Conservation (phyloP, 257 asterid genomes). For the Scutellaria minor region DNA sequence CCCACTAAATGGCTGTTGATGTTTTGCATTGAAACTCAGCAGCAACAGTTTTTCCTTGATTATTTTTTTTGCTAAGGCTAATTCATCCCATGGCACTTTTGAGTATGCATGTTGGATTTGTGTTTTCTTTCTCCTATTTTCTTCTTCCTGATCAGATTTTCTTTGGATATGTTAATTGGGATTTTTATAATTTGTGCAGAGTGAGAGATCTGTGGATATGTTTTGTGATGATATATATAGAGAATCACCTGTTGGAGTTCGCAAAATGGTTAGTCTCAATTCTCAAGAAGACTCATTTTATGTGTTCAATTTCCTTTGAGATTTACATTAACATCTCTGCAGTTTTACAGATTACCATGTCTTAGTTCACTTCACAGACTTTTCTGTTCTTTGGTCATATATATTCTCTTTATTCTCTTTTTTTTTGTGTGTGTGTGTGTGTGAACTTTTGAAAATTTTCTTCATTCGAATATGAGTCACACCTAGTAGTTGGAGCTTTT, state of each 20-base stretch:
- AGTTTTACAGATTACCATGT: slow-evolving; percentile 1
- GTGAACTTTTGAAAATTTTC: background rate
- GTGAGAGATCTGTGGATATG: slow-evolving; percentile 81
- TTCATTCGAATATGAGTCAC: background rate
- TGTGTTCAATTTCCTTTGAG: background rate
- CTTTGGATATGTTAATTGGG: slow-evolving; percentile 13
- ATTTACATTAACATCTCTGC: background rate
- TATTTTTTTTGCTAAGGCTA: background rate
- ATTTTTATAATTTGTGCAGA: slow-evolving; percentile 56
- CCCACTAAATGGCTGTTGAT: slow-evolving; percentile 5
- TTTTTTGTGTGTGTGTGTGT: no score
- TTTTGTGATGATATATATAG: slow-evolving; percentile 96
- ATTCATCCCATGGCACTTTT: background rate
- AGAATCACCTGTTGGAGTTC: slow-evolving; percentile 86
- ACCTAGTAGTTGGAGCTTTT: background rate
- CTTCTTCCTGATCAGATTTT: no score
- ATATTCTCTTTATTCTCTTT: background rate
- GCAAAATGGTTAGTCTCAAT: slow-evolving; percentile 62
- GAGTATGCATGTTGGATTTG: background rate
- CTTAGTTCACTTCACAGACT: background rate
- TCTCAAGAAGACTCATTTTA: no score
- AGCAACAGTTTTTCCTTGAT: background rate
- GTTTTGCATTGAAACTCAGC: background rate
- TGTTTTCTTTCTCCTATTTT: background rate
- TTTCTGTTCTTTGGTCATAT: no score